Base-by-base conservation (phyloP, 768 basidiomycete species). In the Phylloporus sp. region DNA sequence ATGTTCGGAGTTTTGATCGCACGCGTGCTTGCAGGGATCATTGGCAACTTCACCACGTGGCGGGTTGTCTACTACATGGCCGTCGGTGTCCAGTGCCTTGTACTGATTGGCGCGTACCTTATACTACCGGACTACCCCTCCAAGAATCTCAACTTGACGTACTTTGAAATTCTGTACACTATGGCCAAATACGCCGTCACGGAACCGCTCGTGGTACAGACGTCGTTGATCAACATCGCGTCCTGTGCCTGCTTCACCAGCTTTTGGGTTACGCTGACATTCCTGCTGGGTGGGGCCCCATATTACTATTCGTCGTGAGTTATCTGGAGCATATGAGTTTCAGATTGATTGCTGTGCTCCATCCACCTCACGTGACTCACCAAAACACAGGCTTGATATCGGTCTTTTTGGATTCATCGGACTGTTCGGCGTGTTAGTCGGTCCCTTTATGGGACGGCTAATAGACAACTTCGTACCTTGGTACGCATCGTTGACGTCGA, bases 101-200 rank as follows among this genome's bases (percentile, higher is more conserved):
- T 90, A 12, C 69, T 86, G 8, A 32, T 76, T 5, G 74, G 85
- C 22, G 70, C 82, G 36, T 92, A 86, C 61, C 65, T 80, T 20
- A 57, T 84, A 48, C 70, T 92, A n/a, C 91, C 91, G 1, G 91
- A 95, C 67, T 92, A 88, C 60, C 91, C 90, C 1, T 79, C 85
- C 12, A 91, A 88, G 64, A 86, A 87, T 62, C 67, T 61, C 20
- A 70, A 79, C 41, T 48, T 90, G 55, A 80, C 81, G 3, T 93
- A 93, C 68, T 75, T 73, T 57, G 69, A 81, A 16, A 85, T 92
- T 41, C 68, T 90, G 28, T 80, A 73, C 67, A 85, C 84, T 9
- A 93, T 93, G 91, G 84, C 73, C 6, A 86, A 83, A 65, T 87
- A 83, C 58, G 73, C 82, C 0, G 74, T 85, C 32, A 93, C 86